These are phyloP conservation scores for Exophiala oligosperma DNA, from an alignment of 2,329 filamentous ascomycete genomes.

Conservation along the genomic window DNA sequence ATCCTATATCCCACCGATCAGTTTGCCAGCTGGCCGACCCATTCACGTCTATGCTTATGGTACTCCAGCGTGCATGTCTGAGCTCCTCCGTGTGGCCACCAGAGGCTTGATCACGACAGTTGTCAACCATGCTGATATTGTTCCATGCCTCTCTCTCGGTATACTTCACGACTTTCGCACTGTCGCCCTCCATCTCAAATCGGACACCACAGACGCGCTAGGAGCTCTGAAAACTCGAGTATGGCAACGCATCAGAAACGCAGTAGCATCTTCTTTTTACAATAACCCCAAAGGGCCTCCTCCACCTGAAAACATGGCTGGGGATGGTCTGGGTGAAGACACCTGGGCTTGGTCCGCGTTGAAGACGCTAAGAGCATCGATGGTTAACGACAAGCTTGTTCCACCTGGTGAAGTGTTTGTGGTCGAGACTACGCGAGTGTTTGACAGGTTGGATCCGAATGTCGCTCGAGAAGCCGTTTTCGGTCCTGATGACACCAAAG, in stretches of 20 bases:
- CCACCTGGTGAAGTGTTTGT: slow-evolving; percentile 76
- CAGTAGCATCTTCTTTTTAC: slow-evolving; percentile 31
- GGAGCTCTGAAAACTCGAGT: slow-evolving; percentile 66
- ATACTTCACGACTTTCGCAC: slow-evolving; percentile 74
- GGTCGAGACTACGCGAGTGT: slow-evolving; percentile 66
- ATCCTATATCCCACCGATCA: slow-evolving; percentile 39
- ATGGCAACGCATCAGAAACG: slow-evolving; percentile 64
- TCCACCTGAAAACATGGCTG: slow-evolving; percentile 44
- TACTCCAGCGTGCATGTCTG: slow-evolving; percentile 70
- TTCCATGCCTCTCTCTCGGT: slow-evolving; percentile 72
- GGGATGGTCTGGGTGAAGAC: slow-evolving; percentile 59
- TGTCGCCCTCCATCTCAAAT: slow-evolving; percentile 70
- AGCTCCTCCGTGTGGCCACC: slow-evolving; percentile 67
- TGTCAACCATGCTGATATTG: slow-evolving; percentile 71
- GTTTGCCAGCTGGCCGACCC: slow-evolving; percentile 65
- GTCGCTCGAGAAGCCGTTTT: slow-evolving; percentile 44
- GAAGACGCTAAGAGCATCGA: slow-evolving; percentile 64
- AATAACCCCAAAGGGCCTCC: slow-evolving; percentile 36
- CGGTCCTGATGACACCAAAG: slow-evolving; percentile 39
- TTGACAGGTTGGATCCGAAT: slow-evolving; percentile 60
- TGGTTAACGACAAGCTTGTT: slow-evolving; percentile 68
- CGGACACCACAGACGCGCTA: slow-evolving; percentile 66
- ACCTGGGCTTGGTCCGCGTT: slow-evolving; percentile 70
- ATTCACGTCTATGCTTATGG: slow-evolving; percentile 81
- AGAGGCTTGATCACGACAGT: slow-evolving; percentile 73